Base-by-base conservation (phyloP, 2,329 filamentous ascomycete genomes). In the Tolypocladium amazonense region DNA sequence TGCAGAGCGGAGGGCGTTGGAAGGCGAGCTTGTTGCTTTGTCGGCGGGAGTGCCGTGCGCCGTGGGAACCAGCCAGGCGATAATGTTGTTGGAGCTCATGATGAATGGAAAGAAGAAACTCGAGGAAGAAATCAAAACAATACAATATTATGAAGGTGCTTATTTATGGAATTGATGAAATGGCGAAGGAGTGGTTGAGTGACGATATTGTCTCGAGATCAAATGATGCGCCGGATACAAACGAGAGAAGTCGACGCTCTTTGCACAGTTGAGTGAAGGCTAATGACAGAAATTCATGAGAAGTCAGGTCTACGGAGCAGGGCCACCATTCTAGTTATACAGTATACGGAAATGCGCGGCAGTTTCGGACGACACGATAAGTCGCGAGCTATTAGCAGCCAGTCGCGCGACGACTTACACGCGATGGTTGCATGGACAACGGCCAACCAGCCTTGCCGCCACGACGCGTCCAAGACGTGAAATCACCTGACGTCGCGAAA, bases 21-120 rank as follows among this genome's bases (percentile, higher is more conserved):
- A 70, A 45, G 69, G 62, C 25, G 71, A 67, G 35, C 67, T 60
- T 3, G 70, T 69, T 37, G 71, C 65, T 59, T 71, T 70, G 57
- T 74, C 72, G 61, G 72, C 71, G 61, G 60, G 62, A 12, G 71
- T 69, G 63, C 69, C 66, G 56, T 68, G 67, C 27, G 71, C 66
- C 61, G 73, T 72, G 47, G 72, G 73, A 56, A 75, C 69, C 64
- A 75, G 72, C 73, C 73, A 75, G 65, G 73, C 73, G 65, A 75
- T 74, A 61, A 73, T 66, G 60, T 74, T 65, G 60, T 65, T 59
- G 58, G 60, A 57, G 62, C 60, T 61, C 38, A 61, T 59, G 64
- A 65, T 62, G 65, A 66, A 62, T 59, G 57, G 41, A 57, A 58
- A 41, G 56, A 23, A 38, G 61, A 65, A n/a, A 62, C 11, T 8